A percentile compares a stretch with the other conserved stretches of the same genome.
phyloP scores from a whole-genome alignment of 1,139 yeast species.

The Debaryomyces subglobosus region DNA sequence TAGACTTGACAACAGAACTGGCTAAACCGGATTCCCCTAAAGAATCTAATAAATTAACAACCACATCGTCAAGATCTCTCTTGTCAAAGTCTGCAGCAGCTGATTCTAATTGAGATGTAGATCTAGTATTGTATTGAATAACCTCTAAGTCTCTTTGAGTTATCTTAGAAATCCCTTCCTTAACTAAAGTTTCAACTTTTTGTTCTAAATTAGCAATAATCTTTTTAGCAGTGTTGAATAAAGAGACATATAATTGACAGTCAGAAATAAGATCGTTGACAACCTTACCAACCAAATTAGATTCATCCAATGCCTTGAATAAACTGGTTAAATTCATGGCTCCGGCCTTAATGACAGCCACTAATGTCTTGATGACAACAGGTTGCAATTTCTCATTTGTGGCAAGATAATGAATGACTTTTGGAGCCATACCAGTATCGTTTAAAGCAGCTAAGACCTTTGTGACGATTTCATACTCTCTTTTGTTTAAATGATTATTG shows the following conservation, averaged over 20 bases:
- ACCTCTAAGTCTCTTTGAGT: constrained; percentile 5
- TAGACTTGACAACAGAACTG: constrained; percentile 41
- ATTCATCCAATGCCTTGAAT: constrained; percentile 42
- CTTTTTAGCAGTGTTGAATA: constrained; percentile 37
- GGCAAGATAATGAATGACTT: constrained; percentile 39
- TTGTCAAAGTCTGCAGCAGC: constrained; percentile 15
- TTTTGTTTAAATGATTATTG: constrained; percentile 27
- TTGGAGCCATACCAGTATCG: constrained; percentile 43
- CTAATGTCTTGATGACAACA: constrained; percentile 35
- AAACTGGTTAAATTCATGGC: constrained; percentile 35
- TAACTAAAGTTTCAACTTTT: constrained; percentile 30
- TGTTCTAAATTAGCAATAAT: constrained; percentile 32
- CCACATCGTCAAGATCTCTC: constrained; percentile 34
- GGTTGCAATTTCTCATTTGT: constrained; percentile 38
- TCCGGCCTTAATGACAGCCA: constrained; percentile 37
- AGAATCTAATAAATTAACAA: constrained; percentile 43
- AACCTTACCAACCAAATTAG: constrained; percentile 40
- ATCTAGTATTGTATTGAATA: background rate
- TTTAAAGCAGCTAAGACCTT: constrained; percentile 43
- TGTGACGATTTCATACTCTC: constrained; percentile 45
- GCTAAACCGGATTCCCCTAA: constrained; percentile 48
- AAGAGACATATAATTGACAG: constrained; percentile 42
- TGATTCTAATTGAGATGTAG: background rate
- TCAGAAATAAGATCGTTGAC: constrained; percentile 44
- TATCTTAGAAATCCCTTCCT: constrained; percentile 21